Evolutionary conservation across 805 yeast genomes (phyloP).

Genomic region (Cyberlindnera galapagoensis): DNA sequence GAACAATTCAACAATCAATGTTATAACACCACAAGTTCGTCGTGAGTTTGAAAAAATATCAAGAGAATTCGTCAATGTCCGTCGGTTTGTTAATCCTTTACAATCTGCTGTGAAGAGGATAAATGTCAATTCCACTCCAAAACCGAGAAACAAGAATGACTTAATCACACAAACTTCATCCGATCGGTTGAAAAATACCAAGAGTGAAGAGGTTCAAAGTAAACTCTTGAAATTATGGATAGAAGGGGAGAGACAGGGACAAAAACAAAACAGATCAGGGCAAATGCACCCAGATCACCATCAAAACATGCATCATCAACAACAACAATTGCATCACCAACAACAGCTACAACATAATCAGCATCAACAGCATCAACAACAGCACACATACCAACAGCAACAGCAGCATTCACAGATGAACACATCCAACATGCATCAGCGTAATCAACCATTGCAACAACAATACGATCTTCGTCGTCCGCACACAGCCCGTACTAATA

Average conservation of each 20-base stretch:
- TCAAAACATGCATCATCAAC: conserved; percentile 5
- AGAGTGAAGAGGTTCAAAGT: conserved; percentile 14
- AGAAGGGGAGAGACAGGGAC: conserved; percentile 14
- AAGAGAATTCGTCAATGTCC: conserved; percentile 62
- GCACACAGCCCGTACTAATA: conserved; percentile 1
- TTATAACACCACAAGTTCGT: conserved; percentile 44
- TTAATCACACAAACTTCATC: background rate
- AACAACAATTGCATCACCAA: conserved; percentile 11
- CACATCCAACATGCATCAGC: conserved; percentile 4
- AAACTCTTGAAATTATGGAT: conserved; percentile 22
- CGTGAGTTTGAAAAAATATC: conserved; percentile 77
- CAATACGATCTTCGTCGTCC: conserved; percentile 6
- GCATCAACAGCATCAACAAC: conserved; percentile 10
- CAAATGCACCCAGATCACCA: conserved; percentile 3
- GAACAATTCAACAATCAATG: conserved; percentile 7
- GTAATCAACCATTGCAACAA: background rate
- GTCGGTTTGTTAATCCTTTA: conserved; percentile 67
- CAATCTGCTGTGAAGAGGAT: conserved; percentile 54
- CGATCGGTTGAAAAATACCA: conserved; percentile 6
- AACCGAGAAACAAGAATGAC: conserved; percentile 1
- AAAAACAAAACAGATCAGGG: conserved; percentile 4
- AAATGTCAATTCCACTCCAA: conserved; percentile 15
- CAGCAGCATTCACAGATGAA: conserved; percentile 15
- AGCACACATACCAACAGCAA: conserved; percentile 8
- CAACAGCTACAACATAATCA: conserved; percentile 3